Evolutionary conservation across 768 basidiomycete genomes (phyloP), one percentile per base, ranked within the genome.

Genomic region (Boletus speciosus): DNA sequence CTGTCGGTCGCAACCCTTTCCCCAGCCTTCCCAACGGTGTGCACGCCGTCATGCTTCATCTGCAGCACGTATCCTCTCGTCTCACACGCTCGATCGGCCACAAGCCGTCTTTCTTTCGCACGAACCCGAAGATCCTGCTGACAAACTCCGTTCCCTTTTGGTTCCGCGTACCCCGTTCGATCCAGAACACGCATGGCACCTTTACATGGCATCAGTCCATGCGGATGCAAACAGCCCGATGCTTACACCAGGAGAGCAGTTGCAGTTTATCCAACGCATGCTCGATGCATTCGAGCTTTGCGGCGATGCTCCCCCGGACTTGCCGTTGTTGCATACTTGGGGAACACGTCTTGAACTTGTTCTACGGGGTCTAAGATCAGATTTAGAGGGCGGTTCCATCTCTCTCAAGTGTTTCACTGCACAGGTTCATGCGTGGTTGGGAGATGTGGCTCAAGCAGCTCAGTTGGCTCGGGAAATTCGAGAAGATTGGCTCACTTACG

Each of bases 111-210:
- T 25, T 15, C 39, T 32, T 11, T n/a, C 56, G 12, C 52, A 46
- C 46, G 60, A 54, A 39, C 49, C 42, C 15, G 52, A 44, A 27
- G 47, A 55, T 0, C 38, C 56, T 16, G 46, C 40, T 21, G 56
- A 57, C 50, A 31, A 42, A 16, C 60, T 71, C 53, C 45, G 59
- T 32, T 60, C 56, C 42, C 55, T 69, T 42, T 58, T 70, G 49
- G 21, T 38, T 49, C 45, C 53, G 6, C 21, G 11, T 16, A 6
- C 47, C 25, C 53, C 70, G 15, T 59, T 79, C 45, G 64, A 76
- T 52, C 55, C 74, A 35, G 71, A 76, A 21, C 57, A 67, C 10
- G 75, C 75, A 10, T 81, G 79, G 79, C 48, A 61, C 15, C 63
- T 68, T 5, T 81, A 76, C 60, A 55, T 62, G 49, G 38, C 57